These are phyloP conservation scores for Glaciozyma antarctica DNA, from an alignment of 768 basidiomycete genomes.

Conservation along the genomic window DNA sequence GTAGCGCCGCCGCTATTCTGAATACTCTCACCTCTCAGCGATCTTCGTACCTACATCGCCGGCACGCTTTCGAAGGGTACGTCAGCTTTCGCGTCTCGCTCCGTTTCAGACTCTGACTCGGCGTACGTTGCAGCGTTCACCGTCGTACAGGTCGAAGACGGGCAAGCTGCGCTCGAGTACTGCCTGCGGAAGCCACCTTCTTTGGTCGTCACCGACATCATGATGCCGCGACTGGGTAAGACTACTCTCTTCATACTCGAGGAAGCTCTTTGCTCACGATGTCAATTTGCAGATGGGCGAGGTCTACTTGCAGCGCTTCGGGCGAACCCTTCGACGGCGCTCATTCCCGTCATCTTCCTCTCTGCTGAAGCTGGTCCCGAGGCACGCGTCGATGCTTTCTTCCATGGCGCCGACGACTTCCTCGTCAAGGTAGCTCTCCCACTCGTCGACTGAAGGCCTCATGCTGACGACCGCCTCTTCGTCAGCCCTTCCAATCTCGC, in stretches of 20 bases:
- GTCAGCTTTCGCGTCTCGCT: too few relatives aligned
- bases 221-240: constrained; percentile 11
- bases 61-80: constrained; percentile 7
- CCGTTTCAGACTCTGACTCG: too few relatives aligned
- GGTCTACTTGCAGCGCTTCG: constrained; percentile 18
- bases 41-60: constrained; percentile 13
- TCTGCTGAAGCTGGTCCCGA: constrained; percentile 22
- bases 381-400: constrained; percentile 25
- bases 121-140: constrained; percentile 3
- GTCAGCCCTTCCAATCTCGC: constrained; percentile 26
- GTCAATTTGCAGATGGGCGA: constrained; percentile 1
- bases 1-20: not conserved
- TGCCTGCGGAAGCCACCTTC: constrained; percentile 10
- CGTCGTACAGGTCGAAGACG: constrained; percentile 18
- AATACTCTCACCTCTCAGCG: not conserved
- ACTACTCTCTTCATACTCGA: not conserved
- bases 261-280: not conserved
- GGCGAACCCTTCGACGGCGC: constrained; percentile 7
- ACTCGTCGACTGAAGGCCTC: not conserved
- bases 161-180: constrained; percentile 20
- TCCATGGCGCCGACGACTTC: constrained; percentile 29
- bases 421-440: not conserved
- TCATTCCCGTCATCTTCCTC: constrained; percentile 28
- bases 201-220: constrained; percentile 13
- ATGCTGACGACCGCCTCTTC: not conserved